A percentile compares a stretch with the other conserved stretches of the same genome.
These are phyloP conservation scores for Pseudogymnoascus sp. DNA, from an alignment of 2,329 filamentous ascomycete genomes.

Conservation along the genomic window DNA sequence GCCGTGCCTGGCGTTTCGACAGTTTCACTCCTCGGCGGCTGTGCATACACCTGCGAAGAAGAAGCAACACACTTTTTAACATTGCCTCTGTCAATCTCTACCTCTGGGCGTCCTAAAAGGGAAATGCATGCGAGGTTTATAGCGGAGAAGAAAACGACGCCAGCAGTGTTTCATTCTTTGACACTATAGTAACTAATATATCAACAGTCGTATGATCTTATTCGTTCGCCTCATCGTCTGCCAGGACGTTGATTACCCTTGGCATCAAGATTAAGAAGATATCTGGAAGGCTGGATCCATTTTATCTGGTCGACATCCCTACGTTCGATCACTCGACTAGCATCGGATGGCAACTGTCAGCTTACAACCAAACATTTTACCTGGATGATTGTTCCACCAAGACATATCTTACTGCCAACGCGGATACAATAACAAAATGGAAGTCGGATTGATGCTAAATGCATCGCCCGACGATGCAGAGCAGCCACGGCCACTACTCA, in stretches of 20 bases:
- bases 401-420: not conserved
- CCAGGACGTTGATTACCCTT: not conserved
- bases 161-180: not conserved
- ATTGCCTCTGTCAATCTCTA: not conserved
- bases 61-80: conserved; percentile 8
- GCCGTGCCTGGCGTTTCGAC: conserved; percentile 13
- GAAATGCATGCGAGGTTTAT: conserved; percentile 4
- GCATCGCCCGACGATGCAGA: conserved; percentile 25
- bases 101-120: not conserved
- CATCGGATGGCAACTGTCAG: not conserved
- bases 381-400: not conserved
- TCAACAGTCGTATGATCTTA: not conserved
- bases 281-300: not conserved
- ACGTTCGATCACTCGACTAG: not conserved
- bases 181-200: not conserved
- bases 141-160: not conserved
- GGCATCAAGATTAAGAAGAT: conserved; percentile 2
- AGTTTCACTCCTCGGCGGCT: conserved; percentile 12
- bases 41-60: conserved; percentile 3
- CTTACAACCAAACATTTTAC: not conserved
- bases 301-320: not conserved
- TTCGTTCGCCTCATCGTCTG: not conserved
- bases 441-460: conserved; percentile 32
- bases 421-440: conserved; percentile 24
- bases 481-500: conserved; percentile 22